These are phyloP conservation scores for Senecio squalidus DNA, from an alignment of 140 eudicot genomes.

Conservation along the genomic window DNA sequence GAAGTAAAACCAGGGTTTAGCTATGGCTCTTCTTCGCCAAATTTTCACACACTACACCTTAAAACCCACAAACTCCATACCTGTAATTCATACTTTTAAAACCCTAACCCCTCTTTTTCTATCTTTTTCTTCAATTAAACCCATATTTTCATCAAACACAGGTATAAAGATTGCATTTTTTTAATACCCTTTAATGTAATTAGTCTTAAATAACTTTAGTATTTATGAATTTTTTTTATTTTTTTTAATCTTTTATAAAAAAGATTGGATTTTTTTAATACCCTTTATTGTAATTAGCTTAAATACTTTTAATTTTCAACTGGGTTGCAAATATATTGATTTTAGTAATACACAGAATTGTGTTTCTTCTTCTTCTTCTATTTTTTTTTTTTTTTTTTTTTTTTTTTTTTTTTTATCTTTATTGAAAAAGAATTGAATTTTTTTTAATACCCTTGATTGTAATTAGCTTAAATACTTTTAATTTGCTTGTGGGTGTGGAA, in stretches of 20 bases:
- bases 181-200: neutral
- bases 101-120: slow-evolving; percentile 29
- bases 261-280: neutral
- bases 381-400: no score
- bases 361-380: no score
- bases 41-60: slow-evolving; percentile 33
- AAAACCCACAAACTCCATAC: slow-evolving; percentile 9
- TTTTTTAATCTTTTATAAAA: neutral
- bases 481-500: no score
- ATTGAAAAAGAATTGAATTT: neutral
- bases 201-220: neutral
- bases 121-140: slow-evolving; percentile 23
- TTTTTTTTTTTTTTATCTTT: neutral
- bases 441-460: neutral
- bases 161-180: neutral
- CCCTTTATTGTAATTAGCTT: neutral
- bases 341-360: no score
- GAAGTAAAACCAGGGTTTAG: slow-evolving; percentile 10
- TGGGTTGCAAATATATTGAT: no score
- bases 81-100: slow-evolving; percentile 18
- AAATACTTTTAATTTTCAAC: no score
- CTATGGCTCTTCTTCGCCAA: slow-evolving; percentile 47
- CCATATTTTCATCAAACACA: slow-evolving; percentile 21
- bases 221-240: no score
- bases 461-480: no score